These are phyloP conservation scores for Cytospora mali DNA, from an alignment of 2,329 filamentous ascomycete genomes.

Conservation along the genomic window DNA sequence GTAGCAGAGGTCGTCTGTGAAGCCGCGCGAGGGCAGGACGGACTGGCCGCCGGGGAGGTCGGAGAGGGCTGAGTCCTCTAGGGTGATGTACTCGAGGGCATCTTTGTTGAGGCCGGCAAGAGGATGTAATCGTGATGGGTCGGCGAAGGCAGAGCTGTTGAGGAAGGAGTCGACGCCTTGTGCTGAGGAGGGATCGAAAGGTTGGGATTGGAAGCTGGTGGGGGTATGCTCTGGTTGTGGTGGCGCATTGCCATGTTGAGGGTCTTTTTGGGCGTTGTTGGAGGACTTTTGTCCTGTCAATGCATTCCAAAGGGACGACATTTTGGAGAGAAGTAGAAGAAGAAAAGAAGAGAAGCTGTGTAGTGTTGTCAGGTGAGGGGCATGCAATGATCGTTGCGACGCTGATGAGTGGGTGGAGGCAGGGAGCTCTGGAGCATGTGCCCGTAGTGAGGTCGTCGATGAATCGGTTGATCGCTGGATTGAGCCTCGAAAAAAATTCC, in stretches of 20 bases:
- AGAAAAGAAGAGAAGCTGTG: background rate
- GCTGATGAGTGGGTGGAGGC: slow-evolving; percentile 10
- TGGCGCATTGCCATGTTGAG: slow-evolving; percentile 45
- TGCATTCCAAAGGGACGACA: slow-evolving; percentile 64
- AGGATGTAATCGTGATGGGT: slow-evolving; percentile 87
- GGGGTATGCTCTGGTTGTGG: slow-evolving; percentile 53
- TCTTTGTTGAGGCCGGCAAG: slow-evolving; percentile 92
- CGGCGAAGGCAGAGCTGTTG: slow-evolving; percentile 73
- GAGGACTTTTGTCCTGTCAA: slow-evolving; percentile 62
- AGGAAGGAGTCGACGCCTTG: slow-evolving; percentile 89
- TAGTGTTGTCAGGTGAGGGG: background rate
- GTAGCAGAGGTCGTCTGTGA: slow-evolving; percentile 98
- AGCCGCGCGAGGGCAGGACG: slow-evolving; percentile 89
- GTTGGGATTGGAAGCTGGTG: slow-evolving; percentile 53
- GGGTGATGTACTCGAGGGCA: slow-evolving; percentile 88
- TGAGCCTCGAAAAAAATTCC: slow-evolving; percentile 29
- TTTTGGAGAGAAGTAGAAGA: slow-evolving; percentile 36
- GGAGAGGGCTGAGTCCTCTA: slow-evolving; percentile 89
- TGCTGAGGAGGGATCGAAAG: slow-evolving; percentile 72
- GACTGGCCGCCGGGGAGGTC: slow-evolving; percentile 85
- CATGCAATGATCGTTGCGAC: slow-evolving; percentile 4
- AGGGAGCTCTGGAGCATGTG: slow-evolving; percentile 6
- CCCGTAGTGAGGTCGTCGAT: slow-evolving; percentile 12
- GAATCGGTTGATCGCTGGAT: background rate
- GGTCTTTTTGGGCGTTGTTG: slow-evolving; percentile 37